Percentiles rank a stretch among this genome's conserved stretches.
Conservation (phyloP, 2,329 filamentous ascomycete species). For the Aspergillus melleus region DNA sequence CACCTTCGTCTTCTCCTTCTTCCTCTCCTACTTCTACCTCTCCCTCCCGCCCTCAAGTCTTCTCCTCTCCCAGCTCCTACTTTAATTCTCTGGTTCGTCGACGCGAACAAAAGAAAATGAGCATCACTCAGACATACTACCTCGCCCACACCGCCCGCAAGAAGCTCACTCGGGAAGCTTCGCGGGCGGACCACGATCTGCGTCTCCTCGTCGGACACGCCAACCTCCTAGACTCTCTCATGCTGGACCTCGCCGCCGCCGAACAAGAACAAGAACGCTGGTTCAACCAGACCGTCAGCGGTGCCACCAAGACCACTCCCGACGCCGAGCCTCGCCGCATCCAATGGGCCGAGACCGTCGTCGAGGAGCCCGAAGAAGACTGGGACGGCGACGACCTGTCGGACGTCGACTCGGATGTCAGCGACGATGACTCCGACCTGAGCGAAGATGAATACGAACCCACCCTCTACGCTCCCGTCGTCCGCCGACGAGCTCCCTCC, state of each 20-base stretch:
- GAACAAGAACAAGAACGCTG: conserved; percentile 94
- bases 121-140: conserved; percentile 97
- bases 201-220: conserved; percentile 94
- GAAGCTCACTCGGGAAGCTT: conserved; percentile 93
- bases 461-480: conserved; percentile 36
- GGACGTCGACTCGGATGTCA: conserved; percentile 56
- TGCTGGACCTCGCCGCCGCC: conserved; percentile 87
- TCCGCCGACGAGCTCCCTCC: conserved; percentile 32
- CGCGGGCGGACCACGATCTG: conserved; percentile 88
- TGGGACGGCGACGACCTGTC: conserved; percentile 65
- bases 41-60: conserved; percentile 23
- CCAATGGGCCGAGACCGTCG: conserved; percentile 81
- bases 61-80: conserved; percentile 36
- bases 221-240: conserved; percentile 94
- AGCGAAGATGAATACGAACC: conserved; percentile 36
- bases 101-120: conserved; percentile 79
- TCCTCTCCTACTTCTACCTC: conserved; percentile 16
- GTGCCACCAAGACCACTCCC: conserved; percentile 56
- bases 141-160: conserved; percentile 93
- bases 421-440: conserved; percentile 56
- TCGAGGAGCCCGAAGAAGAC: conserved; percentile 72
- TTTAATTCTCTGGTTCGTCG: conserved; percentile 41
- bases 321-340: conserved; percentile 67
- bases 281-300: conserved; percentile 94
- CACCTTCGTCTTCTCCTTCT: conserved; percentile 13